These are phyloP conservation scores for Naganishia randhawae DNA, from an alignment of 768 basidiomycete genomes.

Conservation along the genomic window DNA sequence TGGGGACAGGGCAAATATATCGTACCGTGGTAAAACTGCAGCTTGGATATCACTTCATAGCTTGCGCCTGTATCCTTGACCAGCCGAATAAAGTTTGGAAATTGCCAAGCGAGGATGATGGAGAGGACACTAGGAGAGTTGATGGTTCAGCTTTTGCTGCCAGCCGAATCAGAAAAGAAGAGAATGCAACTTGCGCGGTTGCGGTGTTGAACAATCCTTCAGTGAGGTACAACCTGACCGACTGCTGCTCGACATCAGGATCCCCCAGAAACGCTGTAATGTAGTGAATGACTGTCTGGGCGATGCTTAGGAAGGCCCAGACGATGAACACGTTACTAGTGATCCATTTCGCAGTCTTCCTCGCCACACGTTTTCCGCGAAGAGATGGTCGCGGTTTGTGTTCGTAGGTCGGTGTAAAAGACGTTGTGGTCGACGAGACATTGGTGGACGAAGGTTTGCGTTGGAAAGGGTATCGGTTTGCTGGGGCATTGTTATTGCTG, in stretches of 20 bases:
- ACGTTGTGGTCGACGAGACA: conserved; percentile 2
- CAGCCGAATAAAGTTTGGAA: conserved; percentile 22
- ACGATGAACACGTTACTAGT: conserved; percentile 19
- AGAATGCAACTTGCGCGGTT: conserved; percentile 17
- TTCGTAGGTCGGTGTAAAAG: not conserved
- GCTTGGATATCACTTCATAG: conserved; percentile 22
- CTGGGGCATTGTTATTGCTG: not conserved
- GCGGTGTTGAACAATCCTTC: conserved; percentile 11
- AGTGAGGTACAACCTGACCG: conserved; percentile 16
- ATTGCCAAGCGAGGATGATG: conserved; percentile 17
- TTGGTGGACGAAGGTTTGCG: not conserved
- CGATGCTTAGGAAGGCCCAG: conserved; percentile 4
- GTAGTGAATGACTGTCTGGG: conserved; percentile 18
- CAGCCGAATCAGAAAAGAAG: not conserved
- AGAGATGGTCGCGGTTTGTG: not conserved
- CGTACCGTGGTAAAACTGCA: conserved; percentile 24
- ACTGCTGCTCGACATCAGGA: not conserved
- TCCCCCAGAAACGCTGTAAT: not conserved
- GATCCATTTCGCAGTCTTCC: conserved; percentile 18
- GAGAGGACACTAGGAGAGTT: not conserved
- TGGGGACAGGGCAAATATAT: too few species aligned
- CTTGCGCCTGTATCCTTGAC: conserved; percentile 20
- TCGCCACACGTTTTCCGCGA: not conserved
- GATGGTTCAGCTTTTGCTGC: not conserved
- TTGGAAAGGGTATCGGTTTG: not conserved